phyloP scores from a whole-genome alignment of 306 rosid genomes.

The Carpinus fangiana region DNA sequence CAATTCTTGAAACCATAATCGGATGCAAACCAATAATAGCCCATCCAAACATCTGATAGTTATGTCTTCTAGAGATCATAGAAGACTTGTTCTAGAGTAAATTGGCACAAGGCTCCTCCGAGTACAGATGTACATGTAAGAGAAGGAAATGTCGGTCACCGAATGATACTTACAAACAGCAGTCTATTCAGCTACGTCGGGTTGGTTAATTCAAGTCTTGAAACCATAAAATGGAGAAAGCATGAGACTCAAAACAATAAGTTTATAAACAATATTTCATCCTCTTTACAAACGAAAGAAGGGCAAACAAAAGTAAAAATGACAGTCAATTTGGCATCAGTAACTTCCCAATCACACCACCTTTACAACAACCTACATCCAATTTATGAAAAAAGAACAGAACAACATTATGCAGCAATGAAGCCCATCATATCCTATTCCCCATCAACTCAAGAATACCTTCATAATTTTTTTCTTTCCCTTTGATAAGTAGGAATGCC shows the following conservation, averaged over 20 bases:
- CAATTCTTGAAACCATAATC: not conserved
- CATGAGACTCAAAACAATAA: not conserved
- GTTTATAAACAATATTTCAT: not conserved
- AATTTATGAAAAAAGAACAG: not conserved
- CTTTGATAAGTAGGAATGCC: not conserved
- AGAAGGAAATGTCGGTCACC: not conserved
- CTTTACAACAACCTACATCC: not conserved
- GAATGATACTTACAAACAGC: not conserved
- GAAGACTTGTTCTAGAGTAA: no score
- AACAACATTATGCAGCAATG: not conserved
- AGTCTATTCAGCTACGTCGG: not conserved
- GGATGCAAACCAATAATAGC: no score
- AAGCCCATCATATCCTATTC: not conserved
- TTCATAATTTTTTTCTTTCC: not conserved
- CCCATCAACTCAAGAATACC: not conserved
- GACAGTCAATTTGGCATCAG: not conserved
- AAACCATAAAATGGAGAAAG: not conserved
- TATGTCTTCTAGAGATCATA: no score
- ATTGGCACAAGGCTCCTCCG: no score
- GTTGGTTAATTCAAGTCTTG: not conserved
- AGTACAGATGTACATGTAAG: not conserved
- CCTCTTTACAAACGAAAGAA: not conserved
- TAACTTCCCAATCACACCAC: not conserved
- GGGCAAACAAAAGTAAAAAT: not conserved
- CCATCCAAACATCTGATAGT: no score